phyloP scores from a whole-genome alignment of 2,329 filamentous ascomycete species.

The Seiridium unicorne region DNA sequence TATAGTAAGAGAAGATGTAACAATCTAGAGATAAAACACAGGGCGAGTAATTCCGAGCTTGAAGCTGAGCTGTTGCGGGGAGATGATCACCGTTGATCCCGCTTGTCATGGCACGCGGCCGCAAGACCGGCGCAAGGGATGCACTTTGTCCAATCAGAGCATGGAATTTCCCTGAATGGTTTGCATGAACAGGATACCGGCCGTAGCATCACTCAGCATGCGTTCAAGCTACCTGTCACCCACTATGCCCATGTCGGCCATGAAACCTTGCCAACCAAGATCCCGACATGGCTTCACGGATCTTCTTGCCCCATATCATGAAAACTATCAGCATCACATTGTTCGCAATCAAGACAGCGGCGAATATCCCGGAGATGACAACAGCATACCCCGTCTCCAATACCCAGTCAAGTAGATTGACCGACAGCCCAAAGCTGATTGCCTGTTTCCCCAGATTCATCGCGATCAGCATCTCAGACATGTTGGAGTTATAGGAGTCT shows the following conservation, averaged over 20 bases:
- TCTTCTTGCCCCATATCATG: slow-evolving; percentile 49
- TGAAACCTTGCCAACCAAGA: slow-evolving; percentile 49
- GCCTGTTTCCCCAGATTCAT: slow-evolving; percentile 59
- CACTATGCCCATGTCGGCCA: slow-evolving; percentile 18
- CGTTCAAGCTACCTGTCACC: slow-evolving; percentile 6
- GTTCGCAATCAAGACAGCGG: slow-evolving; percentile 45
- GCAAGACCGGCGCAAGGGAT: too few species aligned
- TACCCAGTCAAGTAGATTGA: slow-evolving; percentile 51
- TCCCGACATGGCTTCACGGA: slow-evolving; percentile 40
- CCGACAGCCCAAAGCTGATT: slow-evolving; percentile 51
- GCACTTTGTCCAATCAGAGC: too few species aligned
- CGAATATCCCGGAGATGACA: slow-evolving; percentile 50
- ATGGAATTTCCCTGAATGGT: too few species aligned
- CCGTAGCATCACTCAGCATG: too few species aligned
- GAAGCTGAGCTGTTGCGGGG: too few species aligned
- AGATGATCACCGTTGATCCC: too few species aligned
- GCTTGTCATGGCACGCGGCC: too few species aligned
- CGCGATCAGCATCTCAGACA: slow-evolving; percentile 61
- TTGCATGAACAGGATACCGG: too few species aligned
- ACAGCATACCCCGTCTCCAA: slow-evolving; percentile 44
- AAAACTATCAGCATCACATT: slow-evolving; percentile 48
- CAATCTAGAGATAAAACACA: too few species aligned
- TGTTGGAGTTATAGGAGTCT: slow-evolving; percentile 56
- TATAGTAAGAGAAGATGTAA: too few species aligned
- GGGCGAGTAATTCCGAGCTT: too few species aligned